Conservation (phyloP, 257 asterid species). For the Plectranthus barbatus region DNA sequence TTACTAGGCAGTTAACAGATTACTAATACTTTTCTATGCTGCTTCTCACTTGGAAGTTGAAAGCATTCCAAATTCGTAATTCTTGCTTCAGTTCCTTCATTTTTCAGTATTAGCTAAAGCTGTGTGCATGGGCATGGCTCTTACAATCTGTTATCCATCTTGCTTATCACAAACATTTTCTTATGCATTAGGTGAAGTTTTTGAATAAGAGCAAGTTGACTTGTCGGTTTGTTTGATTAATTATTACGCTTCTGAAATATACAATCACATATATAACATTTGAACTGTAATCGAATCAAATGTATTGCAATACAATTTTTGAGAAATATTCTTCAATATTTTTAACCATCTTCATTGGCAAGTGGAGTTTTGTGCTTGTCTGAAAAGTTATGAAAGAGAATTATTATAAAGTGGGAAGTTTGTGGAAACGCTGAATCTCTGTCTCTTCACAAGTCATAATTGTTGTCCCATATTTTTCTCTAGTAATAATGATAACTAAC, state of each 20-base stretch:
- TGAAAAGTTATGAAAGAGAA: background rate
- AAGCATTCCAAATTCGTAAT: slow-evolving; percentile 4
- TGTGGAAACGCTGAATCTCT: slow-evolving; percentile 18
- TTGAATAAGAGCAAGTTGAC: no score
- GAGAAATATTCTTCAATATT: no score
- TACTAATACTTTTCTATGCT: slow-evolving; percentile 13
- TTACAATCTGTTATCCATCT: no score
- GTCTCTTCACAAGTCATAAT: slow-evolving; percentile 18
- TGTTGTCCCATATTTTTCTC: slow-evolving; percentile 4
- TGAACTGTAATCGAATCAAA: no score
- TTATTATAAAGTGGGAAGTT: background rate
- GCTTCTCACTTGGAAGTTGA: slow-evolving; percentile 15
- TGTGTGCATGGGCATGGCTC: no score
- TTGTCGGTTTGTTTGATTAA: no score
- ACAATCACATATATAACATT: no score
- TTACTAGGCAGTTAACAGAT: slow-evolving; percentile 24
- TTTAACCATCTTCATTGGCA: no score
- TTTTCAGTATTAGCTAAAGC: background rate
- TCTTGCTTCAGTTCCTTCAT: background rate
- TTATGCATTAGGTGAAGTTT: no score
- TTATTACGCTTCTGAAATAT: no score
- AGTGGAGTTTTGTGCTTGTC: background rate
- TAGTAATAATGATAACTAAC: slow-evolving; percentile 1
- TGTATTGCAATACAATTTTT: no score
- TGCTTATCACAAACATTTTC: no score